Evolutionary conservation across 192 early-diverging fungal genomes (phyloP), one percentile per base, ranked within the genome.

Genomic region (Mortierella hygrophila): DNA sequence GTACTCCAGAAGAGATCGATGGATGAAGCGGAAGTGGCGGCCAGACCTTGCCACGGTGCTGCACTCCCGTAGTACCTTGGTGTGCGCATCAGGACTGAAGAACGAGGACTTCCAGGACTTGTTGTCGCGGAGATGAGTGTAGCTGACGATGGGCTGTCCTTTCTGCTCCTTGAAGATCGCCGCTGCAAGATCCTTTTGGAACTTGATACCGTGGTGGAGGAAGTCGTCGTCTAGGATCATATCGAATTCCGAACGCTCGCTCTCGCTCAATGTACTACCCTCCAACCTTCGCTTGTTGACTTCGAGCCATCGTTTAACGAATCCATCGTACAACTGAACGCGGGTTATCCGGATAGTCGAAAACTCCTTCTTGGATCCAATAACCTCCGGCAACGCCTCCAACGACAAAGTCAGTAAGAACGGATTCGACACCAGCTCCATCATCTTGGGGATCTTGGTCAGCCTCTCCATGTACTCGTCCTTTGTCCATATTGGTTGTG

Each of bases 1-100:
- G 42, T 77, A 77, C 16, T 77, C 76, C 65, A 77, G 63, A 9
- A 77, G 37, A 0, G 76, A 70, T 4, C 40, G n/a, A 49, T 77
- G 76, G 20, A 47, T 2, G 44, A 77, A 77, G 5, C 63, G 38
- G 26, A 44, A 77, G 21, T 63, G 29, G 32, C 18, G 20, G 20
- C 60, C 60, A 13, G 26, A 68, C 13, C 65, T 7, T 1, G n/a
- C 37, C 60, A 77, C 26, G 11, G 57, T 63, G 46, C 76, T 57
- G 0, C 65, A 32, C 44, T 77, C 76, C 5, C 60, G 76, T 10
- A 77, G 42, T 7, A 77, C 15, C 26, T 29, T 13, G 10, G 21
- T 47, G 7, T 29, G 40, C 13, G 52, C 46, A 6, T 49, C 76
- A 1, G 38, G 44, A 10, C 65, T 32, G 44, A 77, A 77, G 46